Base-by-base conservation (phyloP, 2,329 filamentous ascomycete species). In the Fusarium sp. region DNA sequence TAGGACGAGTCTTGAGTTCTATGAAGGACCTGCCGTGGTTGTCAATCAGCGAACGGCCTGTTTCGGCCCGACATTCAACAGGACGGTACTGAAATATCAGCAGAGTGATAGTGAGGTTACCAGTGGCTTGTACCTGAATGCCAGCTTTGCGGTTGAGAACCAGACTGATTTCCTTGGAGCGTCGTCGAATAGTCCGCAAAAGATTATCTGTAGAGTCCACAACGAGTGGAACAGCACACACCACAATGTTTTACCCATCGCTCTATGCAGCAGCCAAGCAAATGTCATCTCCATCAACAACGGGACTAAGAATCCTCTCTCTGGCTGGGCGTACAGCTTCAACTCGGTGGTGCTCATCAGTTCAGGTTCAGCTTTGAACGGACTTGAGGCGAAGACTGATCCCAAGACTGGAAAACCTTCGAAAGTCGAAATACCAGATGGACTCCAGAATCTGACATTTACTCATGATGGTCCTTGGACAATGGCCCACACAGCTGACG, bases 251-350 rank as follows among this genome's bases (percentile, higher is more conserved):
- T 20, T 46, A 4, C 60, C 55, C 3, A 15, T 52, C 6, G 48
- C 60, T 5, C 18, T 63, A 3, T 63, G 55, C 24, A 44, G 43
- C 16, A 40, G 30, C 12, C 6, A n/a, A 40, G 20, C n/a, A 12
- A 47, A 30, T 16, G 1, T 18, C 2, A 32, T 27, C 8, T 34
- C 30, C 8, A 20, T 29, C 8, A 4, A 38, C 3, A 58, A 54
- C 1, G 55, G 43, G 10, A 24, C 38, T 6, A 22, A 32, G 20
- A 53, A 67, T 20, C 55, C 64, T 1, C 29, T 67, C 7, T 67
- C 64, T 29, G 64, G 64, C 11, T 54, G 51, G 55, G 43, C 51
- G 3, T 59, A 60, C 22, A 22, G 40, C 10, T 64, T 54, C 12
- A 30, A 49, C 13, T 58, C 60, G 1, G 41, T 56, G 6, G 15